Conservation (phyloP, 2,329 filamentous ascomycete species). For the Cladosporium sp. region DNA sequence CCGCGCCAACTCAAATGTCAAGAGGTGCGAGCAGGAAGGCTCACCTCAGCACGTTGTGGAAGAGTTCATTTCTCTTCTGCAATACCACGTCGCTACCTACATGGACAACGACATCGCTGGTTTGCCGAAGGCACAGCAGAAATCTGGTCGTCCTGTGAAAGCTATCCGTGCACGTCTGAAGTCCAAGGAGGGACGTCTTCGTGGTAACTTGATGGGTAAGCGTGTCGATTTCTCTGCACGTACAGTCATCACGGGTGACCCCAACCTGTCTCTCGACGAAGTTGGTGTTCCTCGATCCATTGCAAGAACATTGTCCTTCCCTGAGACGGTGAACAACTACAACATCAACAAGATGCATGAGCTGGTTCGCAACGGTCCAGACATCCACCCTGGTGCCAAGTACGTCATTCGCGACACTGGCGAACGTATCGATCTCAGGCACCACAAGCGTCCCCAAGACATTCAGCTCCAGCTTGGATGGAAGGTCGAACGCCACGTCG, state of each 20-base stretch:
- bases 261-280: constrained; percentile 92
- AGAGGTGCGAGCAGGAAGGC: constrained; percentile 84
- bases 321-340: constrained; percentile 94
- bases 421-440: constrained; percentile 88
- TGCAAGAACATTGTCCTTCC: constrained; percentile 88
- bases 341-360: constrained; percentile 91
- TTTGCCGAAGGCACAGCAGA: constrained; percentile 89
- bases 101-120: constrained; percentile 99
- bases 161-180: constrained; percentile 95
- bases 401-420: constrained; percentile 94
- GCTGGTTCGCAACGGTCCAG: constrained; percentile 88
- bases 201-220: constrained; percentile 99
- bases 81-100: constrained; percentile 97
- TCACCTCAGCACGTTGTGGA: constrained; percentile 85
- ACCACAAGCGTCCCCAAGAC: constrained; percentile 82
- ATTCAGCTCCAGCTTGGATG: constrained; percentile 91
- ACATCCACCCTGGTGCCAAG: constrained; percentile 90
- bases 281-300: constrained; percentile 95
- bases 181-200: constrained; percentile 96
- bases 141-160: constrained; percentile 94
- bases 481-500: constrained; percentile 96
- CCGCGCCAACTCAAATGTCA: constrained; percentile 91
- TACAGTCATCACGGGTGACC: constrained; percentile 99
- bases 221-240: constrained; percentile 98
- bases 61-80: constrained; percentile 86